Evolutionary conservation across 257 asterid species (phyloP).

Genomic region (Jacaranda copaia): DNA sequence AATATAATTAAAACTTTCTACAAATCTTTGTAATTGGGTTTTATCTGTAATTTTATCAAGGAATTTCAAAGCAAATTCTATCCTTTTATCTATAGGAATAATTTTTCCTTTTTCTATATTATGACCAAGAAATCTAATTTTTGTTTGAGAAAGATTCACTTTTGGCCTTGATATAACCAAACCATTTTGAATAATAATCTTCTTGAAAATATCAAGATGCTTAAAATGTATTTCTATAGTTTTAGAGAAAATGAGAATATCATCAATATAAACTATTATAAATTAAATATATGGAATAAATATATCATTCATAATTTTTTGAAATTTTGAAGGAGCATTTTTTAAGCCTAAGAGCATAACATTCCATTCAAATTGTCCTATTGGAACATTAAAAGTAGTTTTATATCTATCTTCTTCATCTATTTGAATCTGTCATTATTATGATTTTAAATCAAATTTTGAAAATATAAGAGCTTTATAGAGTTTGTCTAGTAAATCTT

Average conservation of each 20-base stretch:
- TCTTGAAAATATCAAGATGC: slow-evolving; percentile 4
- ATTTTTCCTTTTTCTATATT: too few relatives aligned
- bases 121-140: slow-evolving; percentile 13
- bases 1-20: background rate
- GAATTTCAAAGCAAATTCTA: background rate
- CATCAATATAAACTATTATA: too few relatives aligned
- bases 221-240: slow-evolving; percentile 4
- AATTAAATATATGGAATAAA: too few relatives aligned
- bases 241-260: background rate
- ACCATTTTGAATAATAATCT: slow-evolving; percentile 1
- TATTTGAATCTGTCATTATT: slow-evolving; percentile 1
- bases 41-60: background rate
- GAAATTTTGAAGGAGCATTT: too few relatives aligned
- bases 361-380: slow-evolving; percentile 13
- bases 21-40: background rate
- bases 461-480: background rate
- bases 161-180: background rate
- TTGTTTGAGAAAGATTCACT: background rate
- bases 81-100: background rate
- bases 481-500: too few relatives aligned
- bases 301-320: too few relatives aligned
- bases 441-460: background rate
- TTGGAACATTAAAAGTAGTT: background rate
- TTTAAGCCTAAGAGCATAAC: background rate
- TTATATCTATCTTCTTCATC: background rate